Evolutionary conservation across 768 basidiomycete species (phyloP).

Genomic region (Tubosaeta sp.): DNA sequence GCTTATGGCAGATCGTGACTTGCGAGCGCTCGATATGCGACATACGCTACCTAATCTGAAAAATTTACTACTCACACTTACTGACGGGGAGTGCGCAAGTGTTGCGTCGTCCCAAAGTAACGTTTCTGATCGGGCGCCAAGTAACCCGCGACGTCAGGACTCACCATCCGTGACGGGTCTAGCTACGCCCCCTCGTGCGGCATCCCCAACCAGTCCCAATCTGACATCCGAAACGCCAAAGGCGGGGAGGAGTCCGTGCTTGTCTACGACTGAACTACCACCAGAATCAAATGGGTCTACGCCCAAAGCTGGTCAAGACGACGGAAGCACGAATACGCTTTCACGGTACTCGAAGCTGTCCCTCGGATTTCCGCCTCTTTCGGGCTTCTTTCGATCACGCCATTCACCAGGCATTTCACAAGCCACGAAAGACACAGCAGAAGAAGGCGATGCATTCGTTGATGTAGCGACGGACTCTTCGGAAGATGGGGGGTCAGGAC

Average conservation of each 20-base stretch:
- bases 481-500: constrained; percentile 6
- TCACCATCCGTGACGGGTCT: constrained; percentile 21
- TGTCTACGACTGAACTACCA: constrained; percentile 19
- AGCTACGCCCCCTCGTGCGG: constrained; percentile 19
- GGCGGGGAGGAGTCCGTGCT: constrained; percentile 17
- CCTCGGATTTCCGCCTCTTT: constrained; percentile 57
- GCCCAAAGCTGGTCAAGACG: constrained; percentile 40
- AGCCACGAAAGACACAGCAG: constrained; percentile 16
- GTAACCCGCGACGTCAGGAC: constrained; percentile 17
- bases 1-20: constrained; percentile 89
- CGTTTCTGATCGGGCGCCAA: constrained; percentile 13
- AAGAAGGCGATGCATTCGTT: constrained; percentile 16
- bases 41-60: constrained; percentile 97
- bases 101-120: constrained; percentile 15
- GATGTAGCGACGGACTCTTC: constrained; percentile 6
- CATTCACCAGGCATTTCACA: constrained; percentile 43
- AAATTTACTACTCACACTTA: constrained; percentile 83
- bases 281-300: constrained; percentile 43
- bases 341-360: constrained; percentile 40
- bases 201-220: constrained; percentile 11
- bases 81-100: constrained; percentile 56
- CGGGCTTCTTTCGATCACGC: constrained; percentile 60
- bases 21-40: constrained; percentile 87
- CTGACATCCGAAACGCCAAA: constrained; percentile 25
- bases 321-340: constrained; percentile 28